Conservation (phyloP, 148 eudicot species). For the Rhododendron griersonianum region DNA sequence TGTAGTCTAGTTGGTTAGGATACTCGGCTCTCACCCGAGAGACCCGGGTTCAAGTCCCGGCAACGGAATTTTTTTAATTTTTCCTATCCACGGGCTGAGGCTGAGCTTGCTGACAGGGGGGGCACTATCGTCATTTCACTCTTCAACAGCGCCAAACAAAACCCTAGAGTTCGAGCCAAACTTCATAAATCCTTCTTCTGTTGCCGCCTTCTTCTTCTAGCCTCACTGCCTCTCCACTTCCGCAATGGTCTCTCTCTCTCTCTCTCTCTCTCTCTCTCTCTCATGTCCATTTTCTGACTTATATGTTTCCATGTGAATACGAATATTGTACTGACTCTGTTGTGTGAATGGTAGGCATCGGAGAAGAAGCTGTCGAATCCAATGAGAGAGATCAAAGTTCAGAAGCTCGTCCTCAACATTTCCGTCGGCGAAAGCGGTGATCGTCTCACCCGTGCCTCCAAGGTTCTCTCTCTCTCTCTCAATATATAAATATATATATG, state of each 20-base stretch:
- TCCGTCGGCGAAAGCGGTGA: slow-evolving; percentile 86
- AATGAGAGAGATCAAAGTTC: slow-evolving; percentile 70
- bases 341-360: slow-evolving; percentile 35
- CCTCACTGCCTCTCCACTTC: background rate
- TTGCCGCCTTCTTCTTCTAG: background rate
- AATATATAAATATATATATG: background rate
- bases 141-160: background rate
- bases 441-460: slow-evolving; percentile 75
- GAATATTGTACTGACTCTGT: slow-evolving; percentile 1
- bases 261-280: background rate
- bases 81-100: too few species aligned
- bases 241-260: slow-evolving; percentile 13
- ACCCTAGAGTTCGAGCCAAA: background rate
- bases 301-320: background rate
- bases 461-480: slow-evolving; percentile 24
- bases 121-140: background rate
- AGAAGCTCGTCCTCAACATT: slow-evolving; percentile 66
- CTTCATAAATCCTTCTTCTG: background rate
- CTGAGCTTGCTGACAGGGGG: too few species aligned
- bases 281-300: background rate
- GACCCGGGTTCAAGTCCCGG: slow-evolving; percentile 1
- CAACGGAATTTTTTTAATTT: background rate
- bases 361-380: slow-evolving; percentile 66
- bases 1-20: slow-evolving; percentile 7
- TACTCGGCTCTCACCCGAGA: slow-evolving; percentile 4